Evolutionary conservation across 2,329 filamentous ascomycete species (phyloP), one percentile per base, ranked within the genome.

Genomic region (Bisporella sp.): DNA sequence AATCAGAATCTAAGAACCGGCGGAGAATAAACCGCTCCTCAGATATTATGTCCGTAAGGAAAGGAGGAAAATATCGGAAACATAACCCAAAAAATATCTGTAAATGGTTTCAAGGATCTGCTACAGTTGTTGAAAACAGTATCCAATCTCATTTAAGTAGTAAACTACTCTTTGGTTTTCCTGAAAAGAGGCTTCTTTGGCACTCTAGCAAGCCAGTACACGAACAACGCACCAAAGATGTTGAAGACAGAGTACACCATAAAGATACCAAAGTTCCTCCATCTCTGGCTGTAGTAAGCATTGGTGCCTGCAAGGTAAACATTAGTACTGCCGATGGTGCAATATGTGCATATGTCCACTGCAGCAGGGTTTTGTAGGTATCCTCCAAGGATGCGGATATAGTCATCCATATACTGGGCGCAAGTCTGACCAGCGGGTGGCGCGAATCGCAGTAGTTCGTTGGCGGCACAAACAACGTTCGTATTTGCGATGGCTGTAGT

Each of bases 401-500:
- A 85, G 0, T 59, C 41, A 0, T 54, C 45, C 57, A 87, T 63
- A 62, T 86, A 90, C 28, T 77, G 62, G 1, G 58, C 62, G 61
- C 86, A 90, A 0, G 75, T 84, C 13, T 74, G 73, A 6, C 41
- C 31, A 1, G 64, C 48, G 0, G 78, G 73, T 0, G 87, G 81
- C 6, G 77, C 64, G 60, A 95, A 82, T 9, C 67, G 63, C 32
- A 87, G 71, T 51, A 79, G 73, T 64, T 95, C 89, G 62, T 84
- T 85, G 6, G 64, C 56, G 1, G 85, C 79, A 65, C 89, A 95
- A 0, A 64, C 58, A 31, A 91, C 81, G 0, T 69, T 46, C 0
- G 79, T 79, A 60, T 84, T 82, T 44, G 85, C 84, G 4, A 95
- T 71, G 4, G 79, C 86, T 0, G 78, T 78, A 0, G 81, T 75